These are phyloP conservation scores for Verticillium nonalfalfae DNA, from an alignment of 2,329 filamentous ascomycete species.

Conservation along the genomic window DNA sequence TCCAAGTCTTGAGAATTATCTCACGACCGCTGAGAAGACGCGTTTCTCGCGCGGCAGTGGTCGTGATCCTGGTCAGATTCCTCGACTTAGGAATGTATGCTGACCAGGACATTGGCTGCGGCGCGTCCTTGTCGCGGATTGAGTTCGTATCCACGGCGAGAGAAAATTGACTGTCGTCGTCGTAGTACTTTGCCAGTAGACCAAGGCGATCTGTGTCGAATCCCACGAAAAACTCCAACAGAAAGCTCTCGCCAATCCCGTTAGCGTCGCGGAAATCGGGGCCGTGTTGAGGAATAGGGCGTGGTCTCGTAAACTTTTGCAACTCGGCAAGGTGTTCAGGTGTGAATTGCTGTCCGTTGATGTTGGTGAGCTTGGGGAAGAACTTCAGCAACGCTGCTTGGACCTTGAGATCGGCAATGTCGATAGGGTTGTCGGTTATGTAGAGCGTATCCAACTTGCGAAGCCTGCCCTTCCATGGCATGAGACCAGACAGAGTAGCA, in stretches of 20 bases:
- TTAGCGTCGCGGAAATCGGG: slow-evolving; percentile 70
- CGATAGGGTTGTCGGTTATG: slow-evolving; percentile 70
- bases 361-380: slow-evolving; percentile 73
- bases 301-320: slow-evolving; percentile 41
- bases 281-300: slow-evolving; percentile 54
- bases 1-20: slow-evolving; percentile 64
- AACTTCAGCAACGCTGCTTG: slow-evolving; percentile 66
- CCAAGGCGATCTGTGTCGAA: slow-evolving; percentile 67
- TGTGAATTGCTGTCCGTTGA: slow-evolving; percentile 71
- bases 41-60: slow-evolving; percentile 52
- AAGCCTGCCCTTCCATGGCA: slow-evolving; percentile 75
- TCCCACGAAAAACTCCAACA: slow-evolving; percentile 64
- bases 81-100: slow-evolving; percentile 72
- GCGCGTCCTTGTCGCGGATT: slow-evolving; percentile 40
- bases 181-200: slow-evolving; percentile 65
- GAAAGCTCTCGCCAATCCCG: slow-evolving; percentile 68
- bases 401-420: slow-evolving; percentile 51
- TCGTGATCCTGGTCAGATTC: slow-evolving; percentile 66
- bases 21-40: slow-evolving; percentile 60
- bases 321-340: slow-evolving; percentile 59
- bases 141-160: slow-evolving; percentile 60
- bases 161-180: slow-evolving; percentile 69
- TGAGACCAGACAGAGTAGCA: slow-evolving; percentile 58
- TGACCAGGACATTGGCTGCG: slow-evolving; percentile 55
- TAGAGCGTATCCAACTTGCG: slow-evolving; percentile 74